Conservation (phyloP, 2,329 filamentous ascomycete genomes). For the Trichophyton benhamiae region DNA sequence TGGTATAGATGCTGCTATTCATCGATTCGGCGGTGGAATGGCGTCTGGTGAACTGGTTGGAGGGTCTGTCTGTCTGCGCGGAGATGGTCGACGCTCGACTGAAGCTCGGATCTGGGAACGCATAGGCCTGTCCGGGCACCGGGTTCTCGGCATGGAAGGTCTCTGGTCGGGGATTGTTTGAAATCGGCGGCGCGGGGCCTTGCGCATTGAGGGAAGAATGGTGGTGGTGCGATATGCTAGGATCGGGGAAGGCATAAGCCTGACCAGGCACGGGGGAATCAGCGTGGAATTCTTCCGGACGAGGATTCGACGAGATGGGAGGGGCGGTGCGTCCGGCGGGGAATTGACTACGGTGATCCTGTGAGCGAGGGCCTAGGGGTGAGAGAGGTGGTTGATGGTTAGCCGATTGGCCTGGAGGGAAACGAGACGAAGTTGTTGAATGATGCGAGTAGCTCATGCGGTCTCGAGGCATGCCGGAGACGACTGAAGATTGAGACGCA, state of each 20-base stretch:
- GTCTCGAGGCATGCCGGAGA: slow-evolving; percentile 18
- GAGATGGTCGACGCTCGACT: slow-evolving; percentile 24
- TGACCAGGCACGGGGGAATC: slow-evolving; percentile 39
- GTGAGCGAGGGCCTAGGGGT: slow-evolving; percentile 28
- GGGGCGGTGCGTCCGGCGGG: slow-evolving; percentile 37
- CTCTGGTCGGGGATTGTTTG: slow-evolving; percentile 37
- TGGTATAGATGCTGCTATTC: slow-evolving; percentile 37
- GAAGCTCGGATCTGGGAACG: slow-evolving; percentile 36
- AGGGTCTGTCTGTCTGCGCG: slow-evolving; percentile 22
- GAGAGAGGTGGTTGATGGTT: slow-evolving; percentile 26
- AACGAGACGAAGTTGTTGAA: slow-evolving; percentile 16
- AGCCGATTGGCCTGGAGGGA: slow-evolving; percentile 25
- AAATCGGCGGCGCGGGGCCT: slow-evolving; percentile 30
- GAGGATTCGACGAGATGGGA: slow-evolving; percentile 38
- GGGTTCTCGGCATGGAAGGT: slow-evolving; percentile 40
- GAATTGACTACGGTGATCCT: slow-evolving; percentile 29
- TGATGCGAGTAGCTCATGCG: slow-evolving; percentile 22
- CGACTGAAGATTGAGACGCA: slow-evolving; percentile 31
- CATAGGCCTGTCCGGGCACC: slow-evolving; percentile 39
- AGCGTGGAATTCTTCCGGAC: slow-evolving; percentile 39
- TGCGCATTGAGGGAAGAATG: slow-evolving; percentile 14
- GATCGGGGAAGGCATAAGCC: slow-evolving; percentile 41
- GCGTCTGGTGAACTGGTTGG: slow-evolving; percentile 31
- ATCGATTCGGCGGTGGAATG: slow-evolving; percentile 37
- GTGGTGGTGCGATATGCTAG: slow-evolving; percentile 22